phyloP scores from a whole-genome alignment of 176 grass and related monocot species.

The Eragrostis curvula region DNA sequence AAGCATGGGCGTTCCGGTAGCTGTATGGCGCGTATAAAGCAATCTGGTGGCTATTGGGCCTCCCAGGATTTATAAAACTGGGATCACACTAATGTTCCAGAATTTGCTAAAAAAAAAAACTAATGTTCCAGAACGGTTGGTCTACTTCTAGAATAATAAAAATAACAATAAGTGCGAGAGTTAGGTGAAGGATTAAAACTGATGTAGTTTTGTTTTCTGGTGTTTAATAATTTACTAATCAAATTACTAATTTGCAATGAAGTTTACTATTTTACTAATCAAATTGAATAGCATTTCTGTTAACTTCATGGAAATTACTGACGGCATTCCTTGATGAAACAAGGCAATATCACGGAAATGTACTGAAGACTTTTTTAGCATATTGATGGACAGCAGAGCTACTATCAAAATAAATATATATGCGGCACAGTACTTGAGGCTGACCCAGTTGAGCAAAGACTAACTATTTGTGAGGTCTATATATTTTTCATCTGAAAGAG shows the following conservation, averaged over 20 bases:
- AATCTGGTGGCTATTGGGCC: conserved; percentile 34
- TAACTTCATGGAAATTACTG: neutral
- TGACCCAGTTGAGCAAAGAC: neutral
- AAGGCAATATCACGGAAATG: no score
- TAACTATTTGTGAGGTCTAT: neutral
- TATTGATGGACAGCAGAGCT: neutral
- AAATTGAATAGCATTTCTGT: neutral
- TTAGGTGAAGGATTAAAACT: neutral
- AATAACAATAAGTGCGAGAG: neutral
- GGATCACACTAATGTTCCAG: conserved; percentile 11
- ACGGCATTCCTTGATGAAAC: no score
- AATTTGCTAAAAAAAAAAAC: no score
- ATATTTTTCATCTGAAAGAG: neutral
- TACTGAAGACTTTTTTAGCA: no score
- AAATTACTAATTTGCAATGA: no score
- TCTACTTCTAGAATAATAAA: conserved; percentile 35
- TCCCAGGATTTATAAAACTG: conserved; percentile 21
- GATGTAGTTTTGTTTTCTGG: no score
- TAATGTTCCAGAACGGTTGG: conserved; percentile 31
- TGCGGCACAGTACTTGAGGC: neutral
- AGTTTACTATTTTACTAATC: no score
- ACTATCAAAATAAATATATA: neutral
- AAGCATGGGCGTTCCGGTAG: conserved; percentile 25
- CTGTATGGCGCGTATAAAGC: conserved; percentile 17
- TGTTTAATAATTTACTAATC: neutral